Base-by-base conservation (phyloP, 768 basidiomycete genomes). In the Filobasidium floriforme region DNA sequence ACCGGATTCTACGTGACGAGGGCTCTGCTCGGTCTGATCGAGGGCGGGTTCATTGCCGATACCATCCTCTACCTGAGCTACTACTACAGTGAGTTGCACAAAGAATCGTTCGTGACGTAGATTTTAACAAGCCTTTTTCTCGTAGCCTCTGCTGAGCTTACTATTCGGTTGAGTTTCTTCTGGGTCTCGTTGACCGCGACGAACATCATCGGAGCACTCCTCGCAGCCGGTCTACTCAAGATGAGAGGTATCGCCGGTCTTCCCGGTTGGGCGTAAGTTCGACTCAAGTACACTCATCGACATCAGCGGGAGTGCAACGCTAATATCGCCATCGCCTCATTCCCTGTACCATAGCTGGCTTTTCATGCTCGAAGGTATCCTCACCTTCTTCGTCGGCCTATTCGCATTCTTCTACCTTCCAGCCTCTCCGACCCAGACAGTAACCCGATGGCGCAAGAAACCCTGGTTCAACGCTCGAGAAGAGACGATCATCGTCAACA, bases 381-480 rank as follows among this genome's bases (percentile, higher is more conserved):
- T 84, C 11, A 85, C 86, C 0, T 76, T 85, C 14, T n/a, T 74
- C 6, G 79, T 85, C 66, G 86, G 84, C 1, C 11, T 85, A 26
- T 68, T 78, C 6, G 82, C 85, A 0, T 85, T 83, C 79, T 81
- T 83, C 70, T 79, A 85, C 69, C 83, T 87, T 81, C 85, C 86
- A 1, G 79, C 86, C 15, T 82, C 83, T 14, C 86, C 87, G 0
- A 87, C 86, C 0, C 85, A 87, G 74, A 87, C 86, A 0, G 85
- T 82, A 63, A 78, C 82, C 0, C 84, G 84, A 82, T 83, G 81
- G 71, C 75, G 86, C 51, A 85, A 84, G 0, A 69, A 70, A n/a
- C 85, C 85, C 3, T 88, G 86, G 86, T 88, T 87, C 73, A 82
- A 72, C 12, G 86, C 86, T 29, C 70, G 85, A 82, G 86, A 87